These are phyloP conservation scores for Saturnispora quitensis DNA, from an alignment of 805 yeast genomes.

Conservation along the genomic window DNA sequence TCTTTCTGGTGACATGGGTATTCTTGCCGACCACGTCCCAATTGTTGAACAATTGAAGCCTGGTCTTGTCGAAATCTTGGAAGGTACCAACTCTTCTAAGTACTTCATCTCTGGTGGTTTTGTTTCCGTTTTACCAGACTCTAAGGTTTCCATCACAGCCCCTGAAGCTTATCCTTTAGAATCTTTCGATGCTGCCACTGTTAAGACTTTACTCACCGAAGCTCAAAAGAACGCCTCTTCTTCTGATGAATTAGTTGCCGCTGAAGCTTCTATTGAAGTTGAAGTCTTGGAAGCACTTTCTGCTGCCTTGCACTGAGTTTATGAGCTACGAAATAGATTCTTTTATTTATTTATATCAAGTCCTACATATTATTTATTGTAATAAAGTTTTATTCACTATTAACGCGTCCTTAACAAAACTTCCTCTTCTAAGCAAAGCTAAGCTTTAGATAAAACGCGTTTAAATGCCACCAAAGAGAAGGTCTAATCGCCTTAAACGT, in stretches of 20 bases:
- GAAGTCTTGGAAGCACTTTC: constrained; percentile 94
- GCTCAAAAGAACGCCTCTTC: constrained; percentile 87
- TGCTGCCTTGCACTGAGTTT: constrained; percentile 39
- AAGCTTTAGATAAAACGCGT: not conserved
- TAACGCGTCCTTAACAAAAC: not conserved
- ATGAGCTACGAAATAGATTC: constrained; percentile 1
- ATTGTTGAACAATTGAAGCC: constrained; percentile 93
- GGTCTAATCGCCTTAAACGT: not conserved
- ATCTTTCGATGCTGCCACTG: constrained; percentile 70
- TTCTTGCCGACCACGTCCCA: constrained; percentile 96
- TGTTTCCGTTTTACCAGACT: constrained; percentile 93
- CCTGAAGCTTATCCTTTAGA: constrained; percentile 93
- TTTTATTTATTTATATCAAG: constrained; percentile 1
- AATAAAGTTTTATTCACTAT: not conserved
- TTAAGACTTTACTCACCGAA: constrained; percentile 76
- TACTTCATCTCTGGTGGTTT: constrained; percentile 94
- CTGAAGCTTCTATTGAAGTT: constrained; percentile 90
- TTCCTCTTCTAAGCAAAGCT: not conserved
- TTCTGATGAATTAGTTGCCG: constrained; percentile 79
- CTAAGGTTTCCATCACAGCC: constrained; percentile 81
- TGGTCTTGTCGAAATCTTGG: constrained; percentile 88
- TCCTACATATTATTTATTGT: not conserved
- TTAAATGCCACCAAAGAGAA: not conserved
- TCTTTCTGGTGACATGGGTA: constrained; percentile 91
- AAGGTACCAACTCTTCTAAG: constrained; percentile 63